A percentile compares a stretch with the other conserved stretches of the same genome.
Conservation (phyloP, 2,329 filamentous ascomycete genomes). For the Cordyceps fumosorosea region DNA sequence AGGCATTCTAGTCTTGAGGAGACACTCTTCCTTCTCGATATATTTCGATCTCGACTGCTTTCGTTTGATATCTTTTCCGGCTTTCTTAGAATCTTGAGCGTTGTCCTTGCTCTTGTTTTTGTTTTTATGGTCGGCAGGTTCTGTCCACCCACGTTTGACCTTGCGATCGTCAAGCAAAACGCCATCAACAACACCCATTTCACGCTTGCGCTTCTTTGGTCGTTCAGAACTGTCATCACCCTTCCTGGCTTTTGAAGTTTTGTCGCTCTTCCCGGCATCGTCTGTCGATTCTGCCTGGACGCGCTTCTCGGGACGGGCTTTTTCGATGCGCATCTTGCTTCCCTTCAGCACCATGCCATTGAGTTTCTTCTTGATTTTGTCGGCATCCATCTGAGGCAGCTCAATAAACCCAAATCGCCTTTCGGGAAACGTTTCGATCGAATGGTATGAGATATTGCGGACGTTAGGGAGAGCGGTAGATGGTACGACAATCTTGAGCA, state of each 20-base stretch:
- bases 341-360: slow-evolving; percentile 83
- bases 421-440: slow-evolving; percentile 81
- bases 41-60: slow-evolving; percentile 67
- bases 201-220: slow-evolving; percentile 45
- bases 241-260: slow-evolving; percentile 26
- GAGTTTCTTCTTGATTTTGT: slow-evolving; percentile 86
- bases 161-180: slow-evolving; percentile 68
- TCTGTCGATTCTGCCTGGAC: slow-evolving; percentile 26
- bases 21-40: slow-evolving; percentile 70
- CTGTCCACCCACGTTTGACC: slow-evolving; percentile 86
- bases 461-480: slow-evolving; percentile 59
- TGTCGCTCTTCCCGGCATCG: slow-evolving; percentile 18
- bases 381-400: slow-evolving; percentile 71
- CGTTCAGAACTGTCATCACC: slow-evolving; percentile 17
- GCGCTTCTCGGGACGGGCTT: slow-evolving; percentile 53
- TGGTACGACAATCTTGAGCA: slow-evolving; percentile 67
- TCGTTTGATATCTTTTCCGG: slow-evolving; percentile 49
- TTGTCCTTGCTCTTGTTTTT: slow-evolving; percentile 38
- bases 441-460: slow-evolving; percentile 82
- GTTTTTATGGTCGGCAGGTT: slow-evolving; percentile 46
- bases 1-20: slow-evolving; percentile 75
- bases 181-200: slow-evolving; percentile 51
- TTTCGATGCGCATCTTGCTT: slow-evolving; percentile 75
- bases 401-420: slow-evolving; percentile 86
- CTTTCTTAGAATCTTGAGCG: slow-evolving; percentile 36